Evolutionary conservation across 108 stramenopile species (phyloP), one percentile per base, ranked within the genome.

Genomic region (Skeletonema potamos): DNA sequence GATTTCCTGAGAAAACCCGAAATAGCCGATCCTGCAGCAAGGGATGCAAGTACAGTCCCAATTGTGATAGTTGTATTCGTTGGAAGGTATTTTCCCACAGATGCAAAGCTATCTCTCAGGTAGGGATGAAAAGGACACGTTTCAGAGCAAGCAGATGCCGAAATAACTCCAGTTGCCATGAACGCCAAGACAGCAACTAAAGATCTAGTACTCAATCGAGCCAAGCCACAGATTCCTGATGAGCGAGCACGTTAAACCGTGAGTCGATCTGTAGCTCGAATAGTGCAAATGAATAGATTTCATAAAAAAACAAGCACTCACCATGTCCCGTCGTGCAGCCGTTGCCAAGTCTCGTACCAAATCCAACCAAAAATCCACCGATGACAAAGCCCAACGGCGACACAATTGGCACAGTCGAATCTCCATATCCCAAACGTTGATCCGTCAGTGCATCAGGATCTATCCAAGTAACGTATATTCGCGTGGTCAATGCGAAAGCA

Each of bases 281-380:
- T n/a, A n/a, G n/a, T n/a, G n/a, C n/a, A n/a, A n/a, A n/a, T n/a
- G n/a, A n/a, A n/a, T n/a, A n/a, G n/a, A n/a, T n/a, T n/a, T n/a
- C n/a, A n/a, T n/a, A n/a, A n/a, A n/a, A n/a, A n/a, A n/a, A n/a
- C n/a, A n/a, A n/a, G n/a, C n/a, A n/a, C n/a, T n/a, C n/a, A n/a
- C 89, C 87, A 62, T 88, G 87, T 9, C 87, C 90, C 7, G 87
- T 74, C 7, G 92, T 90, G 61, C 89, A 93, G 18, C 89, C 92
- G 65, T 90, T 93, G 7, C 89, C 85, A 26, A 90, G 72, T 57
- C 29, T 72, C 12, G 89, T 90, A 17, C 89, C 89, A 51, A 90
- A 85, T 15, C 92, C 92, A 11, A 93, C 89, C 26, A 86, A 79
- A 37, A 93, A 82, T 29, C 92, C 92, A 13, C 76, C 85, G 17